These are phyloP conservation scores for Dianthus caryophyllus DNA, from an alignment of 148 eudicot genomes.

Conservation along the genomic window DNA sequence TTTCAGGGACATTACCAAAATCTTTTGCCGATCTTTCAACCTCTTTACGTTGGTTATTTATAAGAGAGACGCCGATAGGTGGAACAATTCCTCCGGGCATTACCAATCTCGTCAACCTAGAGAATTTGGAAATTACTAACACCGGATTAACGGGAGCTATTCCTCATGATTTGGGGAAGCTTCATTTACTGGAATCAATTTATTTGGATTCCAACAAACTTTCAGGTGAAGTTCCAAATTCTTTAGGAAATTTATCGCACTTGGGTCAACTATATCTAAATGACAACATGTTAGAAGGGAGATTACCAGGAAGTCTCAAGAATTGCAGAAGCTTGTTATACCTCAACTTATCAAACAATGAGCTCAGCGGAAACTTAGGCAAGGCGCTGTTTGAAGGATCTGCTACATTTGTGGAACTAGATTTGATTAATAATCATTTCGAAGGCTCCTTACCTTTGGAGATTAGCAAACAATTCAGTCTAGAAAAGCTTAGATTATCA, in stretches of 20 bases:
- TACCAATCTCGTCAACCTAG: constrained; percentile 21
- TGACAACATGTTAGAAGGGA: constrained; percentile 19
- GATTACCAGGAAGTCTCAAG: constrained; percentile 24
- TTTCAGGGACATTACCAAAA: constrained; percentile 21
- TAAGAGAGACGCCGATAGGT: neutral
- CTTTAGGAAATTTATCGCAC: constrained; percentile 20
- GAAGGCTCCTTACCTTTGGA: constrained; percentile 28
- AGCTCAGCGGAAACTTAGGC: constrained; percentile 28
- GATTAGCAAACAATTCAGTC: constrained; percentile 21
- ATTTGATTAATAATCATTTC: constrained; percentile 23
- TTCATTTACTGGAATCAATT: constrained; percentile 14
- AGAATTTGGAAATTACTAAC: neutral
- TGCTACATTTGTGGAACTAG: constrained; percentile 20
- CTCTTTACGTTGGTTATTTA: neutral
- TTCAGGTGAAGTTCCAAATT: constrained; percentile 27
- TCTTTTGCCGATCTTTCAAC: constrained; percentile 18
- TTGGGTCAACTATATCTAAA: neutral
- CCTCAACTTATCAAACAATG: constrained; percentile 21
- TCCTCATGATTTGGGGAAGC: constrained; percentile 24
- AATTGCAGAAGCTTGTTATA: constrained; percentile 24
- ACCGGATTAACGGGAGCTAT: constrained; percentile 15
- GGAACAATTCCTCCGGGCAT: constrained; percentile 26
- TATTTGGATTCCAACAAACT: constrained; percentile 16
- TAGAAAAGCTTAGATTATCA: constrained; percentile 20
- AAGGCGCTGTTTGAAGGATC: constrained; percentile 22